Conservation (phyloP, 345 rosid genomes). For the Camelina neglecta region DNA sequence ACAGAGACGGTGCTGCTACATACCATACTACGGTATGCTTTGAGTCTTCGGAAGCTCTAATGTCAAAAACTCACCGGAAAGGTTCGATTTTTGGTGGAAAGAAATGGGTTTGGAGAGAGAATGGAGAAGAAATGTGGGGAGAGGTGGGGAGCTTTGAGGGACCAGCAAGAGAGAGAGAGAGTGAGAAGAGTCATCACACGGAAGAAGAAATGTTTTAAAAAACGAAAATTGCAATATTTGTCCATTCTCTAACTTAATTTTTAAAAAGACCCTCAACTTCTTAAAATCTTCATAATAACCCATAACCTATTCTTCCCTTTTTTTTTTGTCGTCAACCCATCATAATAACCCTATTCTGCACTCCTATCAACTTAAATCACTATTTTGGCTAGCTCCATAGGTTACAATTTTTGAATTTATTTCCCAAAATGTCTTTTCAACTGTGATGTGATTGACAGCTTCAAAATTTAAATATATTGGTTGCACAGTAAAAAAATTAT, state of each 20-base stretch:
- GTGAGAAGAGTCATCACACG: background rate
- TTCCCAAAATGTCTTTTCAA: background rate
- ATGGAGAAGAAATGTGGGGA: conserved; percentile 19
- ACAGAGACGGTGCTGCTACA: conserved; percentile 3
- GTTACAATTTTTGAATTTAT: conserved; percentile 19
- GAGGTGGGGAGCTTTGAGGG: conserved; percentile 34
- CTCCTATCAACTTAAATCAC: background rate
- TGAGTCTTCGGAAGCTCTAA: background rate
- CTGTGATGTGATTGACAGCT: background rate
- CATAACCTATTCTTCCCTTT: background rate
- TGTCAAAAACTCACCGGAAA: background rate
- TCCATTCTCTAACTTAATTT: background rate
- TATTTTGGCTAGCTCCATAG: background rate
- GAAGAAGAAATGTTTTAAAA: conserved; percentile 19
- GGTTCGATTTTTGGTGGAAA: conserved; percentile 27
- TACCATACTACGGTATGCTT: conserved; percentile 14
- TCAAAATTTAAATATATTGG: background rate
- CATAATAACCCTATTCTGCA: background rate
- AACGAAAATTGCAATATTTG: background rate
- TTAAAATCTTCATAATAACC: background rate
- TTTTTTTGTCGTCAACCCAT: no score
- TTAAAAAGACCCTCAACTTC: background rate
- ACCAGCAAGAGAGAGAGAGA: conserved; percentile 22
- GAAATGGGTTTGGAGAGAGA: conserved; percentile 31
- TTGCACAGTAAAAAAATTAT: no score